Percentiles rank a stretch among this genome's conserved stretches.
phyloP scores from a whole-genome alignment of 371 early-diverging fungal genomes.

The Mortierella sp. region DNA sequence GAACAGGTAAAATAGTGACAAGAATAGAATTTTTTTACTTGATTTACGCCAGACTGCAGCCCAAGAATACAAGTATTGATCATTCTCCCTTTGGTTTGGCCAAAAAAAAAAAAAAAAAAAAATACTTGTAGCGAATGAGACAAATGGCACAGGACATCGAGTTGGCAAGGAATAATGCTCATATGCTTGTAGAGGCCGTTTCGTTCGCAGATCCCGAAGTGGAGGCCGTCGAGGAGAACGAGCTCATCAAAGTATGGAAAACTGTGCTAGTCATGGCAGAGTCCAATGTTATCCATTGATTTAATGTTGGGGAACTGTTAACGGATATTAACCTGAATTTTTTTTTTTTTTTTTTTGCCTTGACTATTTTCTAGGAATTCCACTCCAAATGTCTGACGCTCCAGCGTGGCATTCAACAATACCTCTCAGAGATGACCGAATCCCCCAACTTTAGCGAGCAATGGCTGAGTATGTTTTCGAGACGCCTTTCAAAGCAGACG shows the following conservation, averaged over 20 bases:
- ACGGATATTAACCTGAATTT: not conserved
- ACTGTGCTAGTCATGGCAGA: too few species aligned
- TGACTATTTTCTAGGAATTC: conserved; percentile 34
- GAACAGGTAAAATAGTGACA: conserved; percentile 29
- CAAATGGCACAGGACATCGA: conserved; percentile 56
- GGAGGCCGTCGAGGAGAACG: conserved; percentile 55
- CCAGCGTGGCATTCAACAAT: conserved; percentile 47
- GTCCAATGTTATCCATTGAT: too few species aligned
- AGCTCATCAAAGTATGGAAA: conserved; percentile 50
- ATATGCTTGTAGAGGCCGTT: conserved; percentile 52
- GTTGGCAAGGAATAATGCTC: conserved; percentile 50
- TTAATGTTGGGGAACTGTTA: too few species aligned
- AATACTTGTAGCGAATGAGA: conserved; percentile 30
- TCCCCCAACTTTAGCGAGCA: conserved; percentile 51
- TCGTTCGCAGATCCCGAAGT: conserved; percentile 54
- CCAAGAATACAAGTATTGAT: not conserved
- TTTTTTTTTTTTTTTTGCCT: not conserved
- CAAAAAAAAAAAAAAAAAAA: too few species aligned
- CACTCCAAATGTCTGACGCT: conserved; percentile 47
- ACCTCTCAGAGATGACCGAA: conserved; percentile 53
- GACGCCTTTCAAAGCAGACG: not conserved
- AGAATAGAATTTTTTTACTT: too few species aligned
- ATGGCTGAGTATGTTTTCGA: conserved; percentile 44
- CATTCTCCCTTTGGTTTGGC: not conserved
- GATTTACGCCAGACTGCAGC: not conserved